Percentiles rank a stretch among this genome's conserved stretches.
Evolutionary conservation across 1,284 basidiomycete genomes (phyloP).

Genomic region (Sporisorium reilianum): DNA sequence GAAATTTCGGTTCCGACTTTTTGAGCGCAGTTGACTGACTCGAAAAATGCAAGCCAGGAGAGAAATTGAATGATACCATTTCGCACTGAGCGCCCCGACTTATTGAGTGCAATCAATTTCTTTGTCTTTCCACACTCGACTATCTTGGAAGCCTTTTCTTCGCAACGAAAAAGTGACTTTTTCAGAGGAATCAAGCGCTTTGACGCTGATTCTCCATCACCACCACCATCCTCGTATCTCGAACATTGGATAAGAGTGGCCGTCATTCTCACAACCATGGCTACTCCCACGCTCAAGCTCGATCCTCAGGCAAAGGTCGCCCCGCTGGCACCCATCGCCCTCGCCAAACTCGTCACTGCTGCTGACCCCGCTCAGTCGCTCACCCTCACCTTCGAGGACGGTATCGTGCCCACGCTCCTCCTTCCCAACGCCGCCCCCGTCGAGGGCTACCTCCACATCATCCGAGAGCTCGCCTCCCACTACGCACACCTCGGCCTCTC

Average conservation of each 20-base stretch:
- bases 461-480: slow-evolving; percentile 55
- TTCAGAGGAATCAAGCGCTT: slow-evolving; percentile 11
- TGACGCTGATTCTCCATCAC: slow-evolving; percentile 1
- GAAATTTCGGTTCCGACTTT: slow-evolving; percentile 27
- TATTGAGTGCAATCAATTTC: slow-evolving; percentile 12
- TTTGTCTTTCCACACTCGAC: no score
- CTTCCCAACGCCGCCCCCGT: slow-evolving; percentile 37
- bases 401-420: slow-evolving; percentile 37
- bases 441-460: slow-evolving; percentile 56
- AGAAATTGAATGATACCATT: slow-evolving; percentile 8
- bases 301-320: slow-evolving; percentile 58
- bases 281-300: slow-evolving; percentile 51
- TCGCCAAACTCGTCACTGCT: slow-evolving; percentile 49
- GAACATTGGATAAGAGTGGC: slow-evolving; percentile 17
- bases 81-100: no score
- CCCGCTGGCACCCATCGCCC: slow-evolving; percentile 54
- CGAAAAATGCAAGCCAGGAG: background rate
- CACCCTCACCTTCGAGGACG: slow-evolving; percentile 51
- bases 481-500: slow-evolving; percentile 55
- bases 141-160: no score
- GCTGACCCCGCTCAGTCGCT: slow-evolving; percentile 30
- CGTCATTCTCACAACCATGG: slow-evolving; percentile 18
- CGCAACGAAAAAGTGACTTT: slow-evolving; percentile 5
- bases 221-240: slow-evolving; percentile 8
- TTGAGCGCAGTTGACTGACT: slow-evolving; percentile 18